A percentile compares a stretch with the other conserved stretches of the same genome.
These are phyloP conservation scores for Gaultheria prostrata DNA, from an alignment of 148 eudicot species.

Conservation along the genomic window DNA sequence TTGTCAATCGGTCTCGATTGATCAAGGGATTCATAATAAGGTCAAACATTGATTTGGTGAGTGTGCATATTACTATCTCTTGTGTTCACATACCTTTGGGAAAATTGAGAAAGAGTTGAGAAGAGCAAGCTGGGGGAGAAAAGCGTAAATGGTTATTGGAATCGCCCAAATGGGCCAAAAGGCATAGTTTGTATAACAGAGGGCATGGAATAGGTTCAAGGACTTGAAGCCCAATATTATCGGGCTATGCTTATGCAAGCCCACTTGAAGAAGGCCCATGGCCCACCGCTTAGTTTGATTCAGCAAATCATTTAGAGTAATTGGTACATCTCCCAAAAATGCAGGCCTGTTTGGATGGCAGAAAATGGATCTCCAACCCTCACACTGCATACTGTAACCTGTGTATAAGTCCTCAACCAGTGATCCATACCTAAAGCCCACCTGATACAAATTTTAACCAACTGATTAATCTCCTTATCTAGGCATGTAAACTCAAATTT, in stretches of 20 bases:
- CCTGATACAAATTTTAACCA: conserved; percentile 25
- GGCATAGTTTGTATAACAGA: conserved; percentile 34
- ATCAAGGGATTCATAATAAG: too few relatives aligned
- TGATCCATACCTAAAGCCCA: conserved; percentile 69
- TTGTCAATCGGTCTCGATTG: too few relatives aligned
- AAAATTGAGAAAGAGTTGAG: conserved; percentile 48
- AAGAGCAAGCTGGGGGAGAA: conserved; percentile 62
- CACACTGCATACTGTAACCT: conserved; percentile 49
- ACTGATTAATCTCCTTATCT: not conserved
- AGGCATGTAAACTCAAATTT: not conserved
- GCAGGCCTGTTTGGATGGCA: conserved; percentile 50
- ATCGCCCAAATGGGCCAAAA: conserved; percentile 42
- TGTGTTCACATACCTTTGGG: conserved; percentile 39
- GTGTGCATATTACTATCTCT: too few relatives aligned
- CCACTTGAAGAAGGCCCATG: conserved; percentile 52
- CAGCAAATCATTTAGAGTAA: conserved; percentile 36
- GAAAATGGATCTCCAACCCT: conserved; percentile 56
- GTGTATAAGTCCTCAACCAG: conserved; percentile 57
- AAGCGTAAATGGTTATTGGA: conserved; percentile 50
- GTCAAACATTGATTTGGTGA: too few relatives aligned
- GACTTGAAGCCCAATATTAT: conserved; percentile 34
- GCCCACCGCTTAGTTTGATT: conserved; percentile 55
- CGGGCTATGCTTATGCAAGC: conserved; percentile 35
- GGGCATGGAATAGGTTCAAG: conserved; percentile 43
- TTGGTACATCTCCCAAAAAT: conserved; percentile 55